Conservation (phyloP, 345 rosid genomes). For the Abelmoschus esculentus region DNA sequence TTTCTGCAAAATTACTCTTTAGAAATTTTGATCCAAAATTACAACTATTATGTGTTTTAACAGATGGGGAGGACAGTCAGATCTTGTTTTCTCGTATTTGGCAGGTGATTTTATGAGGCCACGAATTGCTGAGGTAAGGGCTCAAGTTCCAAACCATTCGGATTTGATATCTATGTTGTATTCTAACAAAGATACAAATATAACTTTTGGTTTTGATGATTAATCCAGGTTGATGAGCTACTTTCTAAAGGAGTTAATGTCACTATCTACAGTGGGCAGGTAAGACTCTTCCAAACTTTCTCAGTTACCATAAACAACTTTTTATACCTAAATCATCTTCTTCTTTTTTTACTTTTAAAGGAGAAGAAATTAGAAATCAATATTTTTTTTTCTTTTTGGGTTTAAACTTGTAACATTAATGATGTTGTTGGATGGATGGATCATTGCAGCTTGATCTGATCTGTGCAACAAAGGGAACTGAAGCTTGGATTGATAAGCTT, state of each 20-base stretch:
- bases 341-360: neutral
- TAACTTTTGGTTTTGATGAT: neutral
- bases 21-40: neutral
- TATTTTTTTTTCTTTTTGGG: neutral
- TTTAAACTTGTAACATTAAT: too few species aligned
- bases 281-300: constrained; percentile 19
- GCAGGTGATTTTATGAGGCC: constrained; percentile 81
- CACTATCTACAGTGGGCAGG: constrained; percentile 85
- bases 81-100: constrained; percentile 38
- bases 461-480: constrained; percentile 75
- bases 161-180: too few species aligned
- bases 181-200: neutral
- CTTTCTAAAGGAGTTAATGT: constrained; percentile 68
- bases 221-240: constrained; percentile 59
- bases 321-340: neutral
- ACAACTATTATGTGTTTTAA: neutral
- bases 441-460: constrained; percentile 63
- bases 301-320: neutral
- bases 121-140: constrained; percentile 52
- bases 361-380: too few species aligned
- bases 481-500: constrained; percentile 89
- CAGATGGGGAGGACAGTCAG: constrained; percentile 82
- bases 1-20: neutral
- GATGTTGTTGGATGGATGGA: neutral
- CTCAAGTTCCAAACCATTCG: too few species aligned